These are phyloP conservation scores for Panellus pusillus DNA, from an alignment of 768 basidiomycete species.

Conservation along the genomic window DNA sequence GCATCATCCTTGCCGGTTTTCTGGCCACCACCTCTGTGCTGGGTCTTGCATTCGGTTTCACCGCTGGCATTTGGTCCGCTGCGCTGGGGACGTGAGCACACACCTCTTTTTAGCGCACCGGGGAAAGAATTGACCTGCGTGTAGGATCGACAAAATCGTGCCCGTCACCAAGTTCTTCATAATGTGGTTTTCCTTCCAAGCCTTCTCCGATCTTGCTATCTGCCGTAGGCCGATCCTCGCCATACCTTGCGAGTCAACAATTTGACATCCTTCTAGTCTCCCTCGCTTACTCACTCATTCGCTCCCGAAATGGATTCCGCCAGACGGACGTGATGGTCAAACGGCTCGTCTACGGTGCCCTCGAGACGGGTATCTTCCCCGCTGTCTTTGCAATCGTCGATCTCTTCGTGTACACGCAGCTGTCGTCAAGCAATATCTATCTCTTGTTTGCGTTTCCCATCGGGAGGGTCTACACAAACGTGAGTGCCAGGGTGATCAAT, in stretches of 20 bases:
- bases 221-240: conserved; percentile 33
- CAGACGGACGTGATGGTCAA: conserved; percentile 54
- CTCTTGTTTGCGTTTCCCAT: conserved; percentile 37
- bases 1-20: no score
- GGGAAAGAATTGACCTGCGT: no score
- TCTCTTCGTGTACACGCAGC: conserved; percentile 34
- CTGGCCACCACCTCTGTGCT: no score
- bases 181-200: conserved; percentile 49
- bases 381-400: conserved; percentile 52
- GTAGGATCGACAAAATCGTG: conserved; percentile 42
- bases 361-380: conserved; percentile 55
- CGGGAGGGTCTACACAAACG: conserved; percentile 46
- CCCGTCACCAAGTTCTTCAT: conserved; percentile 41
- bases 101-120: no score
- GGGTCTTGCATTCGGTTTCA: conserved; percentile 42
- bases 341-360: conserved; percentile 52
- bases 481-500: conserved; percentile 23
- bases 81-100: no score
- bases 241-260: not conserved
- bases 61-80: conserved; percentile 39
- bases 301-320: conserved; percentile 44
- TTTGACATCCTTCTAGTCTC: conserved; percentile 29
- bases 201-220: conserved; percentile 42
- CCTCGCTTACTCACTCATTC: conserved; percentile 33
- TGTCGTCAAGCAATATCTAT: conserved; percentile 27